These are phyloP conservation scores for Miscanthus lutarioriparius DNA, from an alignment of 176 grass and related monocot genomes.

Conservation along the genomic window DNA sequence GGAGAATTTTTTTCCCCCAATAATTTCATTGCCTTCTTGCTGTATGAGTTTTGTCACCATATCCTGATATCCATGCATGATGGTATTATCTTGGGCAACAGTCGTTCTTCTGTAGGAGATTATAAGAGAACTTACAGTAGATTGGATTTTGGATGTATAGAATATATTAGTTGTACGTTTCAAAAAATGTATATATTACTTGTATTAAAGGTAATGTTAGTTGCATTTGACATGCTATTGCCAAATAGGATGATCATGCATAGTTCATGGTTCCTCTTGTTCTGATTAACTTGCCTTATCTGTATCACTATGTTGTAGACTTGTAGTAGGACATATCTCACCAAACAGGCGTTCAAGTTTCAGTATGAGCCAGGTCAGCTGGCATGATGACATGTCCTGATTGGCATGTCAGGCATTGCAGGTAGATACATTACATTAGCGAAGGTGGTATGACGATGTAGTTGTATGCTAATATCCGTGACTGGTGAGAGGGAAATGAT, in stretches of 20 bases:
- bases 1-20: not conserved
- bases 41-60: not conserved
- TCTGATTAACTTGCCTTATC: not conserved
- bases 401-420: slow-evolving; percentile 15
- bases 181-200: not conserved
- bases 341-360: not conserved
- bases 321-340: not conserved
- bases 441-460: not conserved
- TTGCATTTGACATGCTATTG: slow-evolving; percentile 11
- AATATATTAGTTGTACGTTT: not conserved
- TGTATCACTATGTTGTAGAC: not conserved
- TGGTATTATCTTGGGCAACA: not conserved
- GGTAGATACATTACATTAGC: not conserved
- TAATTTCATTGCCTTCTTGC: not conserved
- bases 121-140: not conserved
- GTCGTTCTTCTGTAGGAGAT: not conserved
- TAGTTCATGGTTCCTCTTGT: not conserved
- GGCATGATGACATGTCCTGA: slow-evolving; percentile 2
- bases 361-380: not conserved
- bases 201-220: not conserved
- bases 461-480: slow-evolving; percentile 18
- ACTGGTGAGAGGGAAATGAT: slow-evolving; percentile 17
- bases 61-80: not conserved
- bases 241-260: not conserved
- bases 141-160: not conserved